These are phyloP conservation scores for Pythium diclinum DNA, from an alignment of 352 stramenopile genomes.

Conservation along the genomic window DNA sequence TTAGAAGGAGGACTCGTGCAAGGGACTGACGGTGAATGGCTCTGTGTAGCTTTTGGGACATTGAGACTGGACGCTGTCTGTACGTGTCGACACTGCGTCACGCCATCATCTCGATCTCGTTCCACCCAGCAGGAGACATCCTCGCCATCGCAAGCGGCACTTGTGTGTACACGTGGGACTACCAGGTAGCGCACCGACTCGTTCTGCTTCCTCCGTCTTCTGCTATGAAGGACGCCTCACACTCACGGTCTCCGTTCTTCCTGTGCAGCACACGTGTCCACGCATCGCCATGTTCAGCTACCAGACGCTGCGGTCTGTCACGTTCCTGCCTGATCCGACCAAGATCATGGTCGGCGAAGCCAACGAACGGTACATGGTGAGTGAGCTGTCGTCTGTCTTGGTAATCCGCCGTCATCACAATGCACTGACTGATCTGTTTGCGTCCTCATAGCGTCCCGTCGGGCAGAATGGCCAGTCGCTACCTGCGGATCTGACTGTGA, in stretches of 20 bases:
- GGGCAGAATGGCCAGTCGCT: slow-evolving; percentile 50
- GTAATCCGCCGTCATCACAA: neutral
- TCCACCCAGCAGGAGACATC: slow-evolving; percentile 93
- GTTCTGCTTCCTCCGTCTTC: too few species aligned
- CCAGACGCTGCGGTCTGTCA: slow-evolving; percentile 91
- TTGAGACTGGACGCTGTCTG: slow-evolving; percentile 89
- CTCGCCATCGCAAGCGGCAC: slow-evolving; percentile 94
- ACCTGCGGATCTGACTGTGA: slow-evolving; percentile 91
- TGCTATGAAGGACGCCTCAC: too few species aligned
- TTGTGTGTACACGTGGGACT: slow-evolving; percentile 95
- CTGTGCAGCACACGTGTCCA: slow-evolving; percentile 62
- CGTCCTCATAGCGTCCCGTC: slow-evolving; percentile 52
- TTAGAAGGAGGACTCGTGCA: too few species aligned
- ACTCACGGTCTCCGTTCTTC: neutral
- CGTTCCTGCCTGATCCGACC: slow-evolving; percentile 88
- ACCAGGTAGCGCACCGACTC: slow-evolving; percentile 56
- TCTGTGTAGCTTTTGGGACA: slow-evolving; percentile 76
- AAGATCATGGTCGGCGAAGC: slow-evolving; percentile 94
- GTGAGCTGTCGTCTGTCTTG: slow-evolving; percentile 1
- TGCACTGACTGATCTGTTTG: neutral
- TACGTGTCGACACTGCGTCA: slow-evolving; percentile 92
- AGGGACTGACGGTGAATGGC: neutral
- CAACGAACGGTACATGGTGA: slow-evolving; percentile 87
- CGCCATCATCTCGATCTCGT: slow-evolving; percentile 96
- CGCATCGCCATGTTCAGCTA: slow-evolving; percentile 89